Evolutionary conservation across 139 green algal genomes (phyloP).

Genomic region (Tetradesmus lagerheimii): DNA sequence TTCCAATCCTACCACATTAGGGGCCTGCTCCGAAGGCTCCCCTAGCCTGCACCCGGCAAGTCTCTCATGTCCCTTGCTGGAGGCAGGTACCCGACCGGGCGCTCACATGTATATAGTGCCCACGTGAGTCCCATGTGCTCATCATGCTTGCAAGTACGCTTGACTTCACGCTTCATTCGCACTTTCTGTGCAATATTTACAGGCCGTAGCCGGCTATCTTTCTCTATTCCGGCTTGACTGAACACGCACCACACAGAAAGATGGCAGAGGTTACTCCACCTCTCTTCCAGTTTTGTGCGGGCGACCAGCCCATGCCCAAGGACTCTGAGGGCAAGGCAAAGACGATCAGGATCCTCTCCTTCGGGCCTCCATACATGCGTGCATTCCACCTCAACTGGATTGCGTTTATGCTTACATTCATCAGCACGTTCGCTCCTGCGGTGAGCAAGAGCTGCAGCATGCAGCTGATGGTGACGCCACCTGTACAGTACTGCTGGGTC

Average conservation of each 20-base stretch:
- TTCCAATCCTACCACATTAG: background rate
- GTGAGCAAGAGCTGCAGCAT: slow-evolving; percentile 72
- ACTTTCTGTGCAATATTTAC: background rate
- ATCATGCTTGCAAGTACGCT: background rate
- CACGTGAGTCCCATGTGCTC: background rate
- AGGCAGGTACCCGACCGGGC: background rate
- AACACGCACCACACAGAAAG: background rate
- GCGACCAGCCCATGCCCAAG: slow-evolving; percentile 24
- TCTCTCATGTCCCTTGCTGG: background rate
- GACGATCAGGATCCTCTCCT: slow-evolving; percentile 22
- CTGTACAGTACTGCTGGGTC: background rate
- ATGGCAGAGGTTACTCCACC: background rate
- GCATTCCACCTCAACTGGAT: slow-evolving; percentile 59
- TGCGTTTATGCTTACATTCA: slow-evolving; percentile 93
- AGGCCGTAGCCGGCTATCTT: background rate
- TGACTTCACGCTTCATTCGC: background rate
- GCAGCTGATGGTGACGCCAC: slow-evolving; percentile 26
- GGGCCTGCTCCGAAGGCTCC: background rate
- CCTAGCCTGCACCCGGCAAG: background rate
- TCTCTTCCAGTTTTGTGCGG: slow-evolving; percentile 23
- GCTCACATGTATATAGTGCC: background rate
- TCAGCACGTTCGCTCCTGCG: slow-evolving; percentile 91
- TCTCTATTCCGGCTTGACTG: background rate
- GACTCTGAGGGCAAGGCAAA: slow-evolving; percentile 47
- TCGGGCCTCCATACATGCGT: slow-evolving; percentile 37